A percentile compares a stretch with the other conserved stretches of the same genome.
These are phyloP conservation scores for Leishmania turanica DNA, from an alignment of 208 protist species.

Conservation along the genomic window DNA sequence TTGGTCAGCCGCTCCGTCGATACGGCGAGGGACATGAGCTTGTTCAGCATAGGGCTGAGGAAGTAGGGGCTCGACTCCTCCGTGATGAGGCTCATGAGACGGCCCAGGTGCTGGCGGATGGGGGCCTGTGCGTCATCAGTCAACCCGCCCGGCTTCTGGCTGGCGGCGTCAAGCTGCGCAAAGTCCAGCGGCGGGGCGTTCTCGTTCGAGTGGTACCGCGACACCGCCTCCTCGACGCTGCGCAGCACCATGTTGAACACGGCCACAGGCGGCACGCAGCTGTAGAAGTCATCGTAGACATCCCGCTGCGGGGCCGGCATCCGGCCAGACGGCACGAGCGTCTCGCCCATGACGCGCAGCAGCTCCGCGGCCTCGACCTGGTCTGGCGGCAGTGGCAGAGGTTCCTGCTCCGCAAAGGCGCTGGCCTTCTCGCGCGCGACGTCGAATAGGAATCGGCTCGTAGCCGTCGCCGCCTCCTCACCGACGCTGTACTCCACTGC, in stretches of 20 bases:
- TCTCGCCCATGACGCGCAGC: slow-evolving; percentile 84
- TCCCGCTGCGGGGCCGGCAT: slow-evolving; percentile 83
- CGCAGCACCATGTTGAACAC: slow-evolving; percentile 66
- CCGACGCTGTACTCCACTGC: slow-evolving; percentile 87
- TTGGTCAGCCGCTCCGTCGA: slow-evolving; percentile 54
- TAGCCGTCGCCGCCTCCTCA: slow-evolving; percentile 91
- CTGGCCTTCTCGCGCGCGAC: slow-evolving; percentile 85
- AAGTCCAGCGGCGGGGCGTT: slow-evolving; percentile 49
- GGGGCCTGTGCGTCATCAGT: slow-evolving; percentile 42
- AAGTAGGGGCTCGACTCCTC: slow-evolving; percentile 76
- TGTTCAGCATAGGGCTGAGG: slow-evolving; percentile 62
- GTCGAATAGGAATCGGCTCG: slow-evolving; percentile 41
- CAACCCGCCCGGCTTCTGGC: neutral
- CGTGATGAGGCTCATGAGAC: slow-evolving; percentile 77
- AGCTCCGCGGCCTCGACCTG: slow-evolving; percentile 56
- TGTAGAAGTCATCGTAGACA: slow-evolving; percentile 96
- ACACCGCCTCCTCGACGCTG: slow-evolving; percentile 71
- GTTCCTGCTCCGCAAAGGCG: slow-evolving; percentile 28
- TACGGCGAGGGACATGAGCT: slow-evolving; percentile 61
- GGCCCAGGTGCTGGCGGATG: slow-evolving; percentile 59
- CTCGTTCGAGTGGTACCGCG: slow-evolving; percentile 52
- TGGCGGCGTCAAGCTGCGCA: slow-evolving; percentile 50
- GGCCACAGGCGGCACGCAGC: slow-evolving; percentile 73
- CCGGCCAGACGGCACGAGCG: slow-evolving; percentile 87
- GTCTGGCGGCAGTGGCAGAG: slow-evolving; percentile 55